Conservation (phyloP, 352 stramenopile genomes). For the Phytophthora syringae region DNA sequence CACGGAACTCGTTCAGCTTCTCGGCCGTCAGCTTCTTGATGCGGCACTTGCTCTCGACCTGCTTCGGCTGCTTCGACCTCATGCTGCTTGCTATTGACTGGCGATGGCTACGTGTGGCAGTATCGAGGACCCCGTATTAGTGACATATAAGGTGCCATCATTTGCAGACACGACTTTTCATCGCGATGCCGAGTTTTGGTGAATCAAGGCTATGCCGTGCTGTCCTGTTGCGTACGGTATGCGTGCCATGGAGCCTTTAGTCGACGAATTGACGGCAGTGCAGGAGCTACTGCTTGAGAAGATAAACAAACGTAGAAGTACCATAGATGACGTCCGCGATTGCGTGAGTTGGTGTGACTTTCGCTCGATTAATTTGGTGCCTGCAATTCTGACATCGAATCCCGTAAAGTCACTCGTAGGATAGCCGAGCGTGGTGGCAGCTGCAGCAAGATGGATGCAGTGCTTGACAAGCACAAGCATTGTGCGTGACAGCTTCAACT, state of each 20-base stretch:
- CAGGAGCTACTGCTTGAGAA: too few relatives aligned
- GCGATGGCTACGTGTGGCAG: background rate
- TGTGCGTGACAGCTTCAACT: slow-evolving; percentile 20
- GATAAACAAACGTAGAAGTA: too few relatives aligned
- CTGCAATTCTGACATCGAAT: slow-evolving; percentile 18
- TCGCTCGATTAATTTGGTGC: slow-evolving; percentile 10
- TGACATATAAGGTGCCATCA: slow-evolving; percentile 7
- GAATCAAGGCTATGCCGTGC: background rate
- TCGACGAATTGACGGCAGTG: too few relatives aligned
- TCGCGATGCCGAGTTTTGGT: too few relatives aligned
- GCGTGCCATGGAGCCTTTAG: too few relatives aligned
- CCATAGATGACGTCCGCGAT: too few relatives aligned
- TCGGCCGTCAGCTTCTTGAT: slow-evolving; percentile 91
- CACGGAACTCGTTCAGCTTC: slow-evolving; percentile 65
- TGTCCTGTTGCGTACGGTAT: background rate
- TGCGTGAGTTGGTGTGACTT: too few relatives aligned
- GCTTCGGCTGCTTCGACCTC: too few relatives aligned
- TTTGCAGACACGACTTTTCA: background rate
- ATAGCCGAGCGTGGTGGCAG: slow-evolving; percentile 10
- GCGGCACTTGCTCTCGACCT: slow-evolving; percentile 51
- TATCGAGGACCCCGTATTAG: slow-evolving; percentile 6
- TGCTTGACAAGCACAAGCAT: background rate
- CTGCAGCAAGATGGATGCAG: slow-evolving; percentile 15
- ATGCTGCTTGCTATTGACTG: too few relatives aligned
- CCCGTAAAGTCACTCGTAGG: slow-evolving; percentile 3